A percentile compares a stretch with the other conserved stretches of the same genome.
Conservation (phyloP, 305 asterid species). For the Andrographis paniculata region DNA sequence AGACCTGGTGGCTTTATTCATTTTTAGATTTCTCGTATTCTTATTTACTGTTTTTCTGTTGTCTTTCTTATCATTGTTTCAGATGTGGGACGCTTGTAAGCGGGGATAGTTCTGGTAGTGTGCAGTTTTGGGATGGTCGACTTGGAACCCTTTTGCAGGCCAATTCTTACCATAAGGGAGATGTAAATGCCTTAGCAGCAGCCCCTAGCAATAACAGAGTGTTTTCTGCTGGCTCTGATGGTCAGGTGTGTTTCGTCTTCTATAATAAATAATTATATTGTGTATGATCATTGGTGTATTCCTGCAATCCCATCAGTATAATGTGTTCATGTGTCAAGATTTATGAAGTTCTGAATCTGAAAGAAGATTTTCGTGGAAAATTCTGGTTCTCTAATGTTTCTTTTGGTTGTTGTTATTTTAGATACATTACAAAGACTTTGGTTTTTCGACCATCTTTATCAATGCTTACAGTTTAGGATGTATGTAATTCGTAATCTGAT, state of each 20-base stretch:
- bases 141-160: conserved; percentile 86
- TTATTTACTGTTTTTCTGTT: background rate
- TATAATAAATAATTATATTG: conserved; percentile 2
- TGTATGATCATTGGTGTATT: conserved; percentile 1
- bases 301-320: too few relatives aligned
- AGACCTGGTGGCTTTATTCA: background rate
- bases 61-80: conserved; percentile 20
- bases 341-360: too few relatives aligned
- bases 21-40: background rate
- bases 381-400: too few relatives aligned
- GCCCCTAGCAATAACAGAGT: conserved; percentile 81
- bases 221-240: conserved; percentile 94
- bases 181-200: conserved; percentile 83
- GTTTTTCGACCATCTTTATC: too few relatives aligned
- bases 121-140: conserved; percentile 89
- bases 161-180: conserved; percentile 87
- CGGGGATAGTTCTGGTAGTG: conserved; percentile 87
- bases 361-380: too few relatives aligned
- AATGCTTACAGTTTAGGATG: too few relatives aligned
- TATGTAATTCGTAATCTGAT: too few relatives aligned
- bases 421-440: too few relatives aligned
- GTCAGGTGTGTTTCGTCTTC: conserved; percentile 66
- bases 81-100: conserved; percentile 91
- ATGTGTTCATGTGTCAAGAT: too few relatives aligned
- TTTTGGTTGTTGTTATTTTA: too few relatives aligned